Percentiles rank a stretch among this genome's conserved stretches.
phyloP scores from a whole-genome alignment of 1,284 basidiomycete genomes.

The Melampsora americana region DNA sequence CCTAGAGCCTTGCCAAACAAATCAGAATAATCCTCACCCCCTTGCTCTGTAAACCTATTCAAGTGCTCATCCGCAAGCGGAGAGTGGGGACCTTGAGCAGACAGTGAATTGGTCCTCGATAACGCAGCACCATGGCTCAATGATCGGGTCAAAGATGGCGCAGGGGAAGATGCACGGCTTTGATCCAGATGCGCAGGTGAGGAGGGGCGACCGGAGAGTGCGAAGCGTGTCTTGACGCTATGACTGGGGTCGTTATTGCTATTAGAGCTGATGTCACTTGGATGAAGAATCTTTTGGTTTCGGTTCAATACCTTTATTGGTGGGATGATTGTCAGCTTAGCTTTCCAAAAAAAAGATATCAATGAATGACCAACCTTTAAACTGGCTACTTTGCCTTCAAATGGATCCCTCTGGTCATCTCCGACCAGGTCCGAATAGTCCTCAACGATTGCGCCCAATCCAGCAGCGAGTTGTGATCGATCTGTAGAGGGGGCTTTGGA shows the following conservation, averaged over 20 bases:
- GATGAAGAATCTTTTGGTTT: constrained; percentile 45
- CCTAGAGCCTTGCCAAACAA: constrained; percentile 46
- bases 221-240: constrained; percentile 10
- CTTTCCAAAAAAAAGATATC: neutral
- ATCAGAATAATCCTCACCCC: constrained; percentile 50
- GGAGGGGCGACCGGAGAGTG: constrained; percentile 60
- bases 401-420: constrained; percentile 62
- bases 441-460: constrained; percentile 61
- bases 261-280: constrained; percentile 45
- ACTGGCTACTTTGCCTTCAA: constrained; percentile 72
- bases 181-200: constrained; percentile 57
- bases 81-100: neutral
- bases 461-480: neutral
- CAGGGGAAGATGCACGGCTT: constrained; percentile 66
- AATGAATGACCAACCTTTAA: constrained; percentile 63
- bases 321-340: neutral
- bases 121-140: constrained; percentile 54
- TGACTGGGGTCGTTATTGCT: constrained; percentile 2
- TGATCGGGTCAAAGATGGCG: constrained; percentile 55
- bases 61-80: constrained; percentile 70
- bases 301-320: constrained; percentile 38
- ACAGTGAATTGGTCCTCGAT: constrained; percentile 1
- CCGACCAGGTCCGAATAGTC: constrained; percentile 81
- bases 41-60: constrained; percentile 53
- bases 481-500: neutral